A percentile compares a stretch with the other conserved stretches of the same genome.
These are phyloP conservation scores for Pseudonectria buxi DNA, from an alignment of 2,329 filamentous ascomycete species.

Conservation along the genomic window DNA sequence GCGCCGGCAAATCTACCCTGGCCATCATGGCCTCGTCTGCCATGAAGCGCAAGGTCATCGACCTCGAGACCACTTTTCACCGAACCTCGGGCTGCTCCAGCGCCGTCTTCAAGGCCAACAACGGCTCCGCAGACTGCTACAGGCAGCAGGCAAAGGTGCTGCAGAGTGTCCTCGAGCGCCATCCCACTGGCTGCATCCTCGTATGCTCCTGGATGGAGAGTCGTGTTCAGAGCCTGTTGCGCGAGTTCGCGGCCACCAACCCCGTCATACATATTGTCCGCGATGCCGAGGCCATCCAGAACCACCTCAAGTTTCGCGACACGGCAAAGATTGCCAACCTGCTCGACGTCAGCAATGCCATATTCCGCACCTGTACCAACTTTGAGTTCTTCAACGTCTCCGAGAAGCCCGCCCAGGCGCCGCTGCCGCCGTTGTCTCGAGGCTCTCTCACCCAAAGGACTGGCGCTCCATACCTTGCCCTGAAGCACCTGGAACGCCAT, in stretches of 20 bases:
- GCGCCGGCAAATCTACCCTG: constrained; percentile 68
- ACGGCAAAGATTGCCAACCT: constrained; percentile 51
- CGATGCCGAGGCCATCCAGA: constrained; percentile 57
- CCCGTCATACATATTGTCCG: constrained; percentile 66
- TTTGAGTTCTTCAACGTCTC: constrained; percentile 72
- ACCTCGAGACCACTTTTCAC: constrained; percentile 62
- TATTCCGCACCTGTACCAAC: constrained; percentile 62
- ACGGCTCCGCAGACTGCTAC: constrained; percentile 57
- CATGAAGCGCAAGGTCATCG: constrained; percentile 60
- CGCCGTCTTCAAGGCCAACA: constrained; percentile 54
- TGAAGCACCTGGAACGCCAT: constrained; percentile 62
- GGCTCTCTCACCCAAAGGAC: constrained; percentile 26
- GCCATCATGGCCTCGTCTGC: constrained; percentile 69
- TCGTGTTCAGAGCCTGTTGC: constrained; percentile 52
- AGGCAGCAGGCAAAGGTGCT: constrained; percentile 57
- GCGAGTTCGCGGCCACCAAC: constrained; percentile 55
- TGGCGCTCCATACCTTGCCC: constrained; percentile 54
- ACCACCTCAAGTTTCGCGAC: constrained; percentile 53
- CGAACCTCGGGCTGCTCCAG: constrained; percentile 56
- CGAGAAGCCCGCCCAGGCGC: constrained; percentile 37
- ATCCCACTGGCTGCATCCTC: constrained; percentile 57
- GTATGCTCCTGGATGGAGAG: constrained; percentile 68
- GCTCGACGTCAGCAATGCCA: constrained; percentile 47
- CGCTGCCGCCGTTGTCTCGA: constrained; percentile 1
- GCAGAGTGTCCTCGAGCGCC: constrained; percentile 49